Conservation (phyloP, 176 grass and related monocot genomes). For the Aechmea fasciata region DNA sequence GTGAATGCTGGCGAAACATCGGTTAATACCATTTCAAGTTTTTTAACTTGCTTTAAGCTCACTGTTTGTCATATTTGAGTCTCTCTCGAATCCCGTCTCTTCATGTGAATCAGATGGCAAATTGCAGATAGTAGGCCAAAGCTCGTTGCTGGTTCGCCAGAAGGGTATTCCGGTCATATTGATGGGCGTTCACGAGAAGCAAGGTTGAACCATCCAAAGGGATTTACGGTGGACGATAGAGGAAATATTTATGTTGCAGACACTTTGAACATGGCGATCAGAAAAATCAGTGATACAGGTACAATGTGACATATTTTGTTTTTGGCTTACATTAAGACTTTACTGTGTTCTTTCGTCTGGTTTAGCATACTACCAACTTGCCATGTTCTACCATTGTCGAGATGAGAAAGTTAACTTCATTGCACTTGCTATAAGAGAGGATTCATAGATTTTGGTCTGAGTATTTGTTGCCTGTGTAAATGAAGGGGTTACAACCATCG, state of each 20-base stretch:
- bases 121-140: constrained; percentile 93
- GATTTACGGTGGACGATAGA: constrained; percentile 71
- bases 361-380: too few relatives aligned
- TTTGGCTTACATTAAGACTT: neutral
- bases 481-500: constrained; percentile 94
- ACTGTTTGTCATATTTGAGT: neutral
- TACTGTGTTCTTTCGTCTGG: neutral
- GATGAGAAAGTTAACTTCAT: neutral
- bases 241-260: constrained; percentile 98
- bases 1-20: too few relatives aligned
- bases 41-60: neutral
- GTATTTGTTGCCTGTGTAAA: neutral
- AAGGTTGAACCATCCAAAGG: constrained; percentile 83
- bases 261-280: constrained; percentile 95
- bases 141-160: constrained; percentile 72
- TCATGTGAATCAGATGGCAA: neutral
- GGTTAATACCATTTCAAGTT: too few relatives aligned
- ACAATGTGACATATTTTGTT: neutral
- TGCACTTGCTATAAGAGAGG: neutral
- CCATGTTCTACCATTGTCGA: neutral
- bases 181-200: constrained; percentile 69
- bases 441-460: neutral
- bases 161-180: constrained; percentile 79
- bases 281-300: constrained; percentile 93
- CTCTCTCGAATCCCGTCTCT: constrained; percentile 5